Evolutionary conservation across 176 grass and related monocot species (phyloP).

Genomic region (Zea luxurians): DNA sequence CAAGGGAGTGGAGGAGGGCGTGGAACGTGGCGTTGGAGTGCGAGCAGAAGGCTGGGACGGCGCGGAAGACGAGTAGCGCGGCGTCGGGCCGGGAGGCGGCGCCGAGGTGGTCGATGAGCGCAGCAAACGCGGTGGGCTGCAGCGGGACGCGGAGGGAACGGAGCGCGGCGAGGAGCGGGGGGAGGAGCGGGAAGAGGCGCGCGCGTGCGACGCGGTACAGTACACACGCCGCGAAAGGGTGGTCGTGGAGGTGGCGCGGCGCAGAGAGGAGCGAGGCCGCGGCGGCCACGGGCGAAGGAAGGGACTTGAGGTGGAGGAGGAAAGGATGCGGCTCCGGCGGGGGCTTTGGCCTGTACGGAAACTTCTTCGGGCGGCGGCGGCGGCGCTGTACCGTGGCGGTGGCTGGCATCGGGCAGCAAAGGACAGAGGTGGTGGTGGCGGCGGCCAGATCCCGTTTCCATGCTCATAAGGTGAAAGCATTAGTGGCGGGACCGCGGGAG

Average conservation of each 20-base stretch:
- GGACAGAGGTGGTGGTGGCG: not conserved
- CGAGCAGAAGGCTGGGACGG: constrained; percentile 60
- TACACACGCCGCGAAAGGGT: constrained; percentile 70
- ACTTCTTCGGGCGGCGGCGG: constrained; percentile 23
- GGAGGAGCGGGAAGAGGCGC: constrained; percentile 53
- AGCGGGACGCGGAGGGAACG: constrained; percentile 50
- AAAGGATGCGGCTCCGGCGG: constrained; percentile 55
- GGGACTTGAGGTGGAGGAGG: constrained; percentile 74
- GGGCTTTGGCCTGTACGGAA: constrained; percentile 24
- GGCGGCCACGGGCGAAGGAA: constrained; percentile 52
- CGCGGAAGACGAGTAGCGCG: constrained; percentile 55
- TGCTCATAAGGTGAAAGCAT: not conserved
- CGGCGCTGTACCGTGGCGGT: constrained; percentile 18
- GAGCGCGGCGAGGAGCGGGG: constrained; percentile 59
- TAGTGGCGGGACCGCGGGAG: too few species aligned
- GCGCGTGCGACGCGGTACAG: constrained; percentile 67
- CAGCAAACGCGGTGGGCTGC: constrained; percentile 51
- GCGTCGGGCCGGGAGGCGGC: constrained; percentile 52
- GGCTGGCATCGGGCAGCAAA: constrained; percentile 28
- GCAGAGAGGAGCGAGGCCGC: constrained; percentile 52
- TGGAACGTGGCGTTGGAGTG: constrained; percentile 73
- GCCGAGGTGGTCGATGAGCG: constrained; percentile 67
- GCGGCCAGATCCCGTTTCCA: not conserved
- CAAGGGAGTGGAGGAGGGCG: constrained; percentile 56
- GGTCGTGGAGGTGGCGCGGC: constrained; percentile 50